Conservation (phyloP, 2,329 filamentous ascomycete species). For the Aureobasidium mangrovei region DNA sequence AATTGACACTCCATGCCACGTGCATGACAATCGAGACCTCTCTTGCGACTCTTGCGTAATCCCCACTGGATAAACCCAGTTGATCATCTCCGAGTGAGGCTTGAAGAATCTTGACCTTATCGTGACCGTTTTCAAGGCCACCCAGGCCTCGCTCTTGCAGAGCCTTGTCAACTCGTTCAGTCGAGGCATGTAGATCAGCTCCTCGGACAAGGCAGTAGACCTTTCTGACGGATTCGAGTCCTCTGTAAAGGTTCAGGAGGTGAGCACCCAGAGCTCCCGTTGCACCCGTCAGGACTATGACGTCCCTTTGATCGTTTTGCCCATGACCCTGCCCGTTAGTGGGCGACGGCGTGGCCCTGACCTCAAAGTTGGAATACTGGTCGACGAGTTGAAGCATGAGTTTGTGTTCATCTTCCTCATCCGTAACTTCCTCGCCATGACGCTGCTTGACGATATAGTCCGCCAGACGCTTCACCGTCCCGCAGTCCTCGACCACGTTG, state of each 20-base stretch:
- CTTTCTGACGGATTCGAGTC: slow-evolving; percentile 30
- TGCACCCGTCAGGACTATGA: slow-evolving; percentile 39
- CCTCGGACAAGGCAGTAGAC: slow-evolving; percentile 52
- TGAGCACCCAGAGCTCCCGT: slow-evolving; percentile 46
- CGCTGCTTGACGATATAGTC: slow-evolving; percentile 33
- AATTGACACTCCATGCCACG: slow-evolving; percentile 58
- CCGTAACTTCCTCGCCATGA: slow-evolving; percentile 24
- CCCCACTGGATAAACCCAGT: slow-evolving; percentile 40
- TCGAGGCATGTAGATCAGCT: slow-evolving; percentile 32
- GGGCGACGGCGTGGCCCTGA: neutral
- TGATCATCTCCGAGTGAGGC: slow-evolving; percentile 38
- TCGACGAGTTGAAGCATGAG: slow-evolving; percentile 41
- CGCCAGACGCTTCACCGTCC: slow-evolving; percentile 39
- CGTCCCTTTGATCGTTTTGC: slow-evolving; percentile 13
- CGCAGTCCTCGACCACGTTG: slow-evolving; percentile 53
- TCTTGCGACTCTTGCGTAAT: slow-evolving; percentile 34
- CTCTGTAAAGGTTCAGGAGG: slow-evolving; percentile 39
- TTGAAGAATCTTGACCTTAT: slow-evolving; percentile 41
- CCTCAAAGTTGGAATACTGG: slow-evolving; percentile 38
- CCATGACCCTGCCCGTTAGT: slow-evolving; percentile 16
- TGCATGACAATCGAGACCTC: slow-evolving; percentile 49
- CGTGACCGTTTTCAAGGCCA: slow-evolving; percentile 27
- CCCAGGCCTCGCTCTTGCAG: slow-evolving; percentile 31
- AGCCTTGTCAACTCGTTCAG: slow-evolving; percentile 37
- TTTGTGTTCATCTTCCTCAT: slow-evolving; percentile 28